Evolutionary conservation across 345 rosid species (phyloP), one percentile per base, ranked within the genome.

Genomic region (Salix viminalis): DNA sequence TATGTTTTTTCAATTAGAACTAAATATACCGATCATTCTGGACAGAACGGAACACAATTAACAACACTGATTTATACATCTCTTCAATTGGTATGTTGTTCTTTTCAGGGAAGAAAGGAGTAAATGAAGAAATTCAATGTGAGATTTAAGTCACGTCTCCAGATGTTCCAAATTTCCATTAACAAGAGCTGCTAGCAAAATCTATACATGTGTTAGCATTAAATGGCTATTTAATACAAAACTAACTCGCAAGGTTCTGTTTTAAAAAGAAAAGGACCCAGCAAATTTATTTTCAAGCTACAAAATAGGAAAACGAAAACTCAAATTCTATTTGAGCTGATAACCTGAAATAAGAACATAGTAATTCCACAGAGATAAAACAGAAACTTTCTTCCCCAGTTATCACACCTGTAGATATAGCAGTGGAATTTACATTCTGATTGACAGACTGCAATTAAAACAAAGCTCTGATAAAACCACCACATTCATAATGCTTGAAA

Each of bases 361-460:
- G 65, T 30, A 30, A 30, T 11, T 44, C 77, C 77, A 42, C 77
- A 62, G 32, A 42, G 30, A 7, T 48, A 30, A 44, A 74, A 48
- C 2, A 65, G 30, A 5, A 74, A 18, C 28, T 61, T 74, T 48
- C 77, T 30, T 9, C 77, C 70, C 24, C 50, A 46, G n/a, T 14
- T 65, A 48, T 74, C 77, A 48, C 28, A 50, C 2, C 39, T 16
- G 13, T 21, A 46, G 10, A 75, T 75, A 93, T 34, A 34, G 36
- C 36, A 34, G 36, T 34, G 78, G 64, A n/a, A 91, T 91, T 60
- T 96, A 96, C 2, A 90, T 83, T 2, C 96, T 93, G 15, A 91
- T 85, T 34, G 36, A 34, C 36, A 34, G 36, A 34, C 36, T 34
- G 36, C 36, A 34, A 34, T 34, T 61, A 86, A 83, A 9, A 91